Evolutionary conservation across 345 rosid genomes (phyloP).

Genomic region (Acer yangbiense): DNA sequence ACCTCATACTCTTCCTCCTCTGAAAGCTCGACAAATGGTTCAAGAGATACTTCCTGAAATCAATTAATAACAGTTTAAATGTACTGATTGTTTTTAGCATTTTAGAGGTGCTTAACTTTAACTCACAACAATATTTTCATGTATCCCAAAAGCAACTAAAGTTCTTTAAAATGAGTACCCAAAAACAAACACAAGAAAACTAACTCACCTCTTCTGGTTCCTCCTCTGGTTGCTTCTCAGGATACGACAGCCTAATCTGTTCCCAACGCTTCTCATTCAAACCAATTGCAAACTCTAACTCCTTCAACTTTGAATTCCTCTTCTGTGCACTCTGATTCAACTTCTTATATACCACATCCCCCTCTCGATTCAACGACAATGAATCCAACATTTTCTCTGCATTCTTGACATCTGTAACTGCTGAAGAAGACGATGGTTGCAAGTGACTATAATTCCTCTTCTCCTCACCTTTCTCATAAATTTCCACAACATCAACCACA

Average conservation of each 20-base stretch:
- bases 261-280: conserved; percentile 48
- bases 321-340: conserved; percentile 56
- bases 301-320: conserved; percentile 47
- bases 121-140: background rate
- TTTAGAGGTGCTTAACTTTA: background rate
- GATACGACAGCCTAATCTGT: conserved; percentile 40
- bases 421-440: conserved; percentile 42
- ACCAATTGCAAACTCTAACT: conserved; percentile 59
- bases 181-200: conserved; percentile 9
- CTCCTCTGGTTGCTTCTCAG: conserved; percentile 46
- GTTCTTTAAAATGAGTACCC: background rate
- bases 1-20: conserved; percentile 72
- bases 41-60: conserved; percentile 57
- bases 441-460: conserved; percentile 29
- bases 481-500: conserved; percentile 23
- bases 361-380: conserved; percentile 40
- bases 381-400: conserved; percentile 45
- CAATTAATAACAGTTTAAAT: conserved; percentile 15
- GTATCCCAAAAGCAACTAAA: background rate
- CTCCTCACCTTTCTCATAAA: conserved; percentile 35
- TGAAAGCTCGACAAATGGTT: conserved; percentile 71
- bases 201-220: conserved; percentile 39
- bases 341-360: conserved; percentile 52
- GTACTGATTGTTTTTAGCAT: background rate
- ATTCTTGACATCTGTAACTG: conserved; percentile 42